Evolutionary conservation across 495 filamentous ascomycete species (phyloP).

Genomic region (Zalerion maritima): DNA sequence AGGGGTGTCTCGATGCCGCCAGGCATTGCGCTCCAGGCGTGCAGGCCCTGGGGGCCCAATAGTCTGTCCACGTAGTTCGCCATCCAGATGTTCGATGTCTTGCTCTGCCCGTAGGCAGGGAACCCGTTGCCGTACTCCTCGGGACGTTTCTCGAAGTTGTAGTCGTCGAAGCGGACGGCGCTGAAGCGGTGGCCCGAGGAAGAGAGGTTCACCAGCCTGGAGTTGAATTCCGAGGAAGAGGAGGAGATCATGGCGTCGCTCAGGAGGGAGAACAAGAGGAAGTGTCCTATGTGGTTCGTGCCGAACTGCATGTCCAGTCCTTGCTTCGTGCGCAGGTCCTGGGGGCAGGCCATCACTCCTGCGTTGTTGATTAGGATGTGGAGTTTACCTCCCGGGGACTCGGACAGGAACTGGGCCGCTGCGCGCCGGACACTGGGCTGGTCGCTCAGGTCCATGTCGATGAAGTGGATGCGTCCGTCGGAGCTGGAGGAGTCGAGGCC

Average conservation of each 20-base stretch:
- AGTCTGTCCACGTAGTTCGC: slow-evolving; percentile 14
- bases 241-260: slow-evolving; percentile 24
- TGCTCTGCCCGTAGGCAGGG: slow-evolving; percentile 32
- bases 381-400: slow-evolving; percentile 17
- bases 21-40: slow-evolving; percentile 10
- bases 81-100: slow-evolving; percentile 35
- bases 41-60: slow-evolving; percentile 11
- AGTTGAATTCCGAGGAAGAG: slow-evolving; percentile 13
- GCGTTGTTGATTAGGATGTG: slow-evolving; percentile 19
- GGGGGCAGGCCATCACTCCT: slow-evolving; percentile 29
- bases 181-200: slow-evolving; percentile 25
- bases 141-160: slow-evolving; percentile 26
- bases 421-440: slow-evolving; percentile 27
- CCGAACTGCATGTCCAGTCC: slow-evolving; percentile 34
- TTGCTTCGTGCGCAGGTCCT: slow-evolving; percentile 25
- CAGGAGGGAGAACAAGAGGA: slow-evolving; percentile 38
- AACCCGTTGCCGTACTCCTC: slow-evolving; percentile 12
- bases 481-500: slow-evolving; percentile 16
- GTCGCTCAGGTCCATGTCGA: slow-evolving; percentile 27
- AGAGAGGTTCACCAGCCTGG: slow-evolving; percentile 22
- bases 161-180: slow-evolving; percentile 27
- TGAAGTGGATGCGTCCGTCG: slow-evolving; percentile 18
- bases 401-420: slow-evolving; percentile 21
- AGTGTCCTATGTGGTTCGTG: slow-evolving; percentile 38
- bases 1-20: slow-evolving; percentile 9